Percentiles rank a stretch among this genome's conserved stretches.
phyloP scores from a whole-genome alignment of 192 early-diverging fungal genomes.

The Backusella mclennaniae region DNA sequence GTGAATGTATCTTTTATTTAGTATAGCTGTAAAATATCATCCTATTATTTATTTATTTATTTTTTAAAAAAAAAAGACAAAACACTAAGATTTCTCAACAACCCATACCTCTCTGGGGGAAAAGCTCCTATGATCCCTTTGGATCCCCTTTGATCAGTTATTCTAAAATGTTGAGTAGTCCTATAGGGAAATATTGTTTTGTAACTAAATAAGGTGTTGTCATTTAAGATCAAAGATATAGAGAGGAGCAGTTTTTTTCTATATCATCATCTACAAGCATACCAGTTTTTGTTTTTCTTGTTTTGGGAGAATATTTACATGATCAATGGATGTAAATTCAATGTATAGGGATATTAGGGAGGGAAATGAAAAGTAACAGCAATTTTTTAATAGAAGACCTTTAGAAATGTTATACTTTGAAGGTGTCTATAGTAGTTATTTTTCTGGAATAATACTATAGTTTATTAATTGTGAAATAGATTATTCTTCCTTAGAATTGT shows the following conservation, averaged over 20 bases:
- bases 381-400: neutral
- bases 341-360: neutral
- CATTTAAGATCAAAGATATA: neutral
- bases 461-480: neutral
- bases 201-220: neutral
- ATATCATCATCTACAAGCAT: neutral
- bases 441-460: neutral
- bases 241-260: neutral
- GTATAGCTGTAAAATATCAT: neutral
- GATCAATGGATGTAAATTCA: neutral
- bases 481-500: neutral
- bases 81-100: neutral
- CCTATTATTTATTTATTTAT: too few species aligned
- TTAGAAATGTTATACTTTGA: neutral
- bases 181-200: neutral
- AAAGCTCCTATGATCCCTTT: neutral
- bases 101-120: neutral
- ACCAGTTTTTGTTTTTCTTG: neutral
- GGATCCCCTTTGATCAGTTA: neutral
- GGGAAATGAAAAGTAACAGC: neutral
- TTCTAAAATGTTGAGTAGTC: neutral
- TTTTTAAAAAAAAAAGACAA: neutral
- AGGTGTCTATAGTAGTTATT: neutral
- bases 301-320: neutral
- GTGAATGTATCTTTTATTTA: neutral